These are phyloP conservation scores for Fennellomyces sp. DNA, from an alignment of 371 early-diverging fungal species.

Conservation along the genomic window DNA sequence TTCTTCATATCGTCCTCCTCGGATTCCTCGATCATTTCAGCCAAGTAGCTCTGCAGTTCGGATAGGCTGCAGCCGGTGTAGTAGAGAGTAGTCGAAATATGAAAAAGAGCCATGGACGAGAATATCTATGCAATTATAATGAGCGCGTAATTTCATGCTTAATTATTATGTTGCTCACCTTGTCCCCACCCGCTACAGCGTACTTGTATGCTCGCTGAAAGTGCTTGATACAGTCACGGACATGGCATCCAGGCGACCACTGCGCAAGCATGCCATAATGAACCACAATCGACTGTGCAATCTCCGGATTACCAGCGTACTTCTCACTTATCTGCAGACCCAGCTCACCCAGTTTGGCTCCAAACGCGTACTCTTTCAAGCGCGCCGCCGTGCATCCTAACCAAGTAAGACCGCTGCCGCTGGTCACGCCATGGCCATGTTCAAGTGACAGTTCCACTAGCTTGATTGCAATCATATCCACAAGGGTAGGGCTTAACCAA, in stretches of 20 bases:
- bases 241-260: constrained; percentile 36
- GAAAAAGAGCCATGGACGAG: constrained; percentile 41
- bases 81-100: constrained; percentile 31
- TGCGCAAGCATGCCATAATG: constrained; percentile 39
- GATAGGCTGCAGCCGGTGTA: constrained; percentile 39
- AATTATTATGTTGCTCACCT: constrained; percentile 18
- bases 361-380: constrained; percentile 30
- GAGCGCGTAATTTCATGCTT: not conserved
- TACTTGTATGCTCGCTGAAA: constrained; percentile 42
- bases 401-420: constrained; percentile 44
- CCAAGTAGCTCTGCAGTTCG: constrained; percentile 33
- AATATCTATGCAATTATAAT: constrained; percentile 18
- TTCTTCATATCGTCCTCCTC: constrained; percentile 26
- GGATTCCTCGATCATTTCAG: constrained; percentile 38
- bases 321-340: constrained; percentile 39
- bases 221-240: constrained; percentile 32
- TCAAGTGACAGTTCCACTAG: constrained; percentile 40
- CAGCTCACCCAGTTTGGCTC: constrained; percentile 37
- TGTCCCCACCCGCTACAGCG: constrained; percentile 45
- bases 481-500: constrained; percentile 37
- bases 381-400: constrained; percentile 39
- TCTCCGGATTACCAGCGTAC: constrained; percentile 43
- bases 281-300: constrained; percentile 38
- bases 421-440: constrained; percentile 34
- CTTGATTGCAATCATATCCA: constrained; percentile 36